Conservation (phyloP, 2,329 filamentous ascomycete species). For the Colletotrichum nymphaeae region DNA sequence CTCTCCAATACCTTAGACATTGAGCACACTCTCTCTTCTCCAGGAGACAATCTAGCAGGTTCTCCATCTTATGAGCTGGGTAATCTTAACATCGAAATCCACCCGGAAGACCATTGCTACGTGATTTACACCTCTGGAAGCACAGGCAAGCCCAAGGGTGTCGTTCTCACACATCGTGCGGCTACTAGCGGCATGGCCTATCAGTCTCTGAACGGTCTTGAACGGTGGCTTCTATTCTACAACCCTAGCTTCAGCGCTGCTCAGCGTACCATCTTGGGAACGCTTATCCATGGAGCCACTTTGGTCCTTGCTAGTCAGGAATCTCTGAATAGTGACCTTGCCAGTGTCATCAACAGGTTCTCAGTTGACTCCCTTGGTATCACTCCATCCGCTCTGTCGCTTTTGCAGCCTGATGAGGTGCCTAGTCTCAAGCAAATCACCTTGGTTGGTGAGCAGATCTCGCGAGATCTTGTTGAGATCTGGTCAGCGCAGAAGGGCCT, state of each 20-base stretch:
- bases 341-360: slow-evolving; percentile 36
- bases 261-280: slow-evolving; percentile 34
- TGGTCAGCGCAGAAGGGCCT: not conserved
- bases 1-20: not conserved
- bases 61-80: not conserved
- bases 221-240: slow-evolving; percentile 39
- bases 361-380: slow-evolving; percentile 36
- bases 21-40: not conserved
- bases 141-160: slow-evolving; percentile 41
- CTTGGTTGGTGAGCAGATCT: slow-evolving; percentile 39
- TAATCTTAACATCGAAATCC: not conserved
- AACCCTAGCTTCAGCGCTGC: slow-evolving; percentile 38
- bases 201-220: slow-evolving; percentile 9
- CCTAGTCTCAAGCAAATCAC: slow-evolving; percentile 34
- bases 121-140: slow-evolving; percentile 41
- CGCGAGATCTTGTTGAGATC: slow-evolving; percentile 34
- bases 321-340: slow-evolving; percentile 37
- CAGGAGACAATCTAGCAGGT: too few relatives aligned
- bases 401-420: not conserved
- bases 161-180: slow-evolving; percentile 39
- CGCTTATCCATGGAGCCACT: slow-evolving; percentile 38
- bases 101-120: slow-evolving; percentile 25
- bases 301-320: slow-evolving; percentile 39
- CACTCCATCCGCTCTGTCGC: slow-evolving; percentile 39
- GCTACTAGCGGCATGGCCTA: slow-evolving; percentile 1